Conservation (phyloP, 2,329 filamentous ascomycete genomes). For the Sordariomycetes sp. region DNA sequence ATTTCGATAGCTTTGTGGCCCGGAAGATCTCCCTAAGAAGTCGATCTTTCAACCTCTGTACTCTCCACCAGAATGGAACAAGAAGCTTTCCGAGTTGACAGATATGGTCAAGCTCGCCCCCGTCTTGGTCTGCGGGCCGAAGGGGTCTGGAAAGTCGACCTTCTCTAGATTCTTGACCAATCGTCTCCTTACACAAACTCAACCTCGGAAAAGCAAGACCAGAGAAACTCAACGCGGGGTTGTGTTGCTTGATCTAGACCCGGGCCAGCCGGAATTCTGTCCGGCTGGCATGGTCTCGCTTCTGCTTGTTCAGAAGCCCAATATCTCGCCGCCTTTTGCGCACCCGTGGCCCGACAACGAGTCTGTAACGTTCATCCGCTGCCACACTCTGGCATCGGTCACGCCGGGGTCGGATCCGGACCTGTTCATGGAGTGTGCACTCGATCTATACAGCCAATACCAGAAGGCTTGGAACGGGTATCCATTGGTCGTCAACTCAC, state of each 20-base stretch:
- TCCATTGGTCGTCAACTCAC: constrained; percentile 62
- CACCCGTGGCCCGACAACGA: constrained; percentile 29
- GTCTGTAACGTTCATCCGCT: constrained; percentile 32
- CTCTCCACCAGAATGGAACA: constrained; percentile 51
- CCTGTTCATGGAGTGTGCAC: constrained; percentile 53
- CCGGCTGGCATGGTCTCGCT: constrained; percentile 62
- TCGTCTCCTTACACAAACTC: constrained; percentile 36
- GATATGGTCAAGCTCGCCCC: constrained; percentile 20
- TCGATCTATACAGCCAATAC: constrained; percentile 53
- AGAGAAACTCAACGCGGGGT: constrained; percentile 21
- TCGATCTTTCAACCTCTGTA: constrained; percentile 41
- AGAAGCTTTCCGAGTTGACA: constrained; percentile 31
- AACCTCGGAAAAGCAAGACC: neutral
- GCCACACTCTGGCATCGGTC: constrained; percentile 56
- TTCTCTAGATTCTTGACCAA: constrained; percentile 59
- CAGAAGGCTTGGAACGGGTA: constrained; percentile 28
- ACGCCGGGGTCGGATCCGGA: constrained; percentile 56
- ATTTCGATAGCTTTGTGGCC: constrained; percentile 36
- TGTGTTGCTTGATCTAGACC: constrained; percentile 64
- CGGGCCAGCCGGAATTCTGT: constrained; percentile 66
- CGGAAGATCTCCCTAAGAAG: constrained; percentile 39
- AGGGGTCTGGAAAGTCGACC: constrained; percentile 67
- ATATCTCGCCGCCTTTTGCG: constrained; percentile 58
- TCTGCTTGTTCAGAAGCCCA: constrained; percentile 45
- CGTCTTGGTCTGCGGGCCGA: constrained; percentile 55